Evolutionary conservation across 495 filamentous ascomycete species (phyloP), one percentile per base, ranked within the genome.

Genomic region (Penicillium pancosmium): DNA sequence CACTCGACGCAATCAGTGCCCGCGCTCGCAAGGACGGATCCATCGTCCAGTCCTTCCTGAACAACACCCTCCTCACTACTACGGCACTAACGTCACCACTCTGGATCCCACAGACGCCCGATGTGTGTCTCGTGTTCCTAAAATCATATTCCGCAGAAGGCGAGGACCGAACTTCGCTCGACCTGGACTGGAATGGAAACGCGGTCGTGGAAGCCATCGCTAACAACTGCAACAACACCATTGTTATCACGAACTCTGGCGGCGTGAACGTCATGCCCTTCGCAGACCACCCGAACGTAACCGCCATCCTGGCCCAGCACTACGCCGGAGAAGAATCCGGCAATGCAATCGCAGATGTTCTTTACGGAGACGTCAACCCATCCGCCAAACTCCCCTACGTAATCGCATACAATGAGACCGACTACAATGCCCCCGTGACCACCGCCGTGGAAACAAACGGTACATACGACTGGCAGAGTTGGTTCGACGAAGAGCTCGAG

Each of bases 301-400:
- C 84, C 5, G 86, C 82, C 0, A 71, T 89, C 43, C 69, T 89
- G 33, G 82, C 79, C 25, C 85, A 82, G 2, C 83, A 88, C 55
- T 84, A 8, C 78, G 85, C 87, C 0, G 86, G 86, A 5, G 77
- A 88, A 58, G 84, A 85, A 55, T 75, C 77, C 9, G 86, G 87
- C 0, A 76, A 77, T 21, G 78, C 84, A 1, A 68, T 89, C 3
- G 76, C 80, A 2, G 73, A 80, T 4, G 62, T 91, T 3, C 74
- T 91, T 1, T 89, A 87, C 63, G 87, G 87, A 12, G 74, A 80
- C 9, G 69, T 73, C 27, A 83, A 80, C 31, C 83, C 82, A 0
- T 85, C 80, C 0, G 89, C 87, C 31, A 84, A 87, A 47, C 77
- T 92, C 8, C 88, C 89, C 0, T 92, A 91, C 61, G 89, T 85